Conservation (phyloP, 2,329 filamentous ascomycete genomes). For the Diplodia scrobiculata region DNA sequence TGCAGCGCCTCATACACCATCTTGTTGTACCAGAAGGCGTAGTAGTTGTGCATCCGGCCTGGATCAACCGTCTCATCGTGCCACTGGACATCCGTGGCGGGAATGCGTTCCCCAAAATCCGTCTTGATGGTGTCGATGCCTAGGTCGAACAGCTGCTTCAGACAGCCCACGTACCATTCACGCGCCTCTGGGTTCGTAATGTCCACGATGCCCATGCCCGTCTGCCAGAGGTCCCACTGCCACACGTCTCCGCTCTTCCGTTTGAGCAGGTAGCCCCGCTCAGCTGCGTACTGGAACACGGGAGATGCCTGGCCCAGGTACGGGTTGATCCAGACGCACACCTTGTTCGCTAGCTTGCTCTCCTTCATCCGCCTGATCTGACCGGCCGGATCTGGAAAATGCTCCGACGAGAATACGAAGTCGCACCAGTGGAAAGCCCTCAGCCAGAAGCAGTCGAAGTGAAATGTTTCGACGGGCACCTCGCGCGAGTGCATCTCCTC, state of each 20-base stretch:
- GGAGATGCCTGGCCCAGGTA: conserved; percentile 71
- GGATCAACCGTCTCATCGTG: conserved; percentile 63
- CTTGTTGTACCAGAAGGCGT: conserved; percentile 73
- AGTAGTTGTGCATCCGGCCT: conserved; percentile 74
- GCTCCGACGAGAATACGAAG: conserved; percentile 68
- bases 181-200: conserved; percentile 72
- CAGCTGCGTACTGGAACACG: conserved; percentile 64
- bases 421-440: conserved; percentile 75
- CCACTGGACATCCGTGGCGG: conserved; percentile 66
- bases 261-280: conserved; percentile 69
- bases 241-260: conserved; percentile 68
- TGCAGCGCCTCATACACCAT: conserved; percentile 68
- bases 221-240: conserved; percentile 79
- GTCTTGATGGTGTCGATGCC: conserved; percentile 75
- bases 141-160: conserved; percentile 66
- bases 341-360: conserved; percentile 60
- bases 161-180: conserved; percentile 64
- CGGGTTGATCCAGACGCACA: conserved; percentile 76
- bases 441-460: conserved; percentile 80
- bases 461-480: conserved; percentile 70
- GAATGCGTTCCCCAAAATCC: conserved; percentile 74
- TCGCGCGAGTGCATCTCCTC: conserved; percentile 67
- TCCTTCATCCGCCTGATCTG: conserved; percentile 67
- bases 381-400: conserved; percentile 68
- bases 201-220: conserved; percentile 73